Percentiles rank a stretch among this genome's conserved stretches.
phyloP scores from a whole-genome alignment of 495 filamentous ascomycete genomes.

The Neurospora intermedia region DNA sequence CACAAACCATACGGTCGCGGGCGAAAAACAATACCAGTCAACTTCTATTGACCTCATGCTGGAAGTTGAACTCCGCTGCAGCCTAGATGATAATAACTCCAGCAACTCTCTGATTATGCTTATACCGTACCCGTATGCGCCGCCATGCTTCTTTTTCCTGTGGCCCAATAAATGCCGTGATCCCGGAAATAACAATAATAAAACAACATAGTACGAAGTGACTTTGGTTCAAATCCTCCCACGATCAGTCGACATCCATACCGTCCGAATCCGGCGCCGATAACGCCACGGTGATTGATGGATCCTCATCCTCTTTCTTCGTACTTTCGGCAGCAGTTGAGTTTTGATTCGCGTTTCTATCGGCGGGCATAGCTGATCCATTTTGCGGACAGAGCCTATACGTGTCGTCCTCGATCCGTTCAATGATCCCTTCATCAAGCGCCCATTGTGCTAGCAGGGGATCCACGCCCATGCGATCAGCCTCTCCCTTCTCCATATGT shows the following conservation, averaged over 20 bases:
- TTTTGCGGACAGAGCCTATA: constrained; percentile 35
- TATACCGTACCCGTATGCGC: not conserved
- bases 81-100: not conserved
- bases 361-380: constrained; percentile 10
- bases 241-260: constrained; percentile 20
- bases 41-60: not conserved
- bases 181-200: not conserved
- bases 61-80: not conserved
- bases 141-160: not conserved
- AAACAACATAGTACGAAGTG: not conserved
- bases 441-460: constrained; percentile 44
- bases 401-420: constrained; percentile 37
- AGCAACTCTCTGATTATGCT: not conserved
- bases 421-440: constrained; percentile 46
- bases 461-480: constrained; percentile 39
- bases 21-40: not conserved
- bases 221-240: not conserved
- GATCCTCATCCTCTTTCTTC: constrained; percentile 24
- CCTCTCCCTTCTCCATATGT: constrained; percentile 66
- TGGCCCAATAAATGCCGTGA: not conserved
- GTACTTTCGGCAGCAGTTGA: constrained; percentile 7
- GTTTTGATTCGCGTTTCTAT: constrained; percentile 8
- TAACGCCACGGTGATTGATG: constrained; percentile 25
- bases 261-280: constrained; percentile 7
- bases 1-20: not conserved